Evolutionary conservation across 1,284 basidiomycete genomes (phyloP), one percentile per base, ranked within the genome.

Genomic region (Rhodofomes roseus): DNA sequence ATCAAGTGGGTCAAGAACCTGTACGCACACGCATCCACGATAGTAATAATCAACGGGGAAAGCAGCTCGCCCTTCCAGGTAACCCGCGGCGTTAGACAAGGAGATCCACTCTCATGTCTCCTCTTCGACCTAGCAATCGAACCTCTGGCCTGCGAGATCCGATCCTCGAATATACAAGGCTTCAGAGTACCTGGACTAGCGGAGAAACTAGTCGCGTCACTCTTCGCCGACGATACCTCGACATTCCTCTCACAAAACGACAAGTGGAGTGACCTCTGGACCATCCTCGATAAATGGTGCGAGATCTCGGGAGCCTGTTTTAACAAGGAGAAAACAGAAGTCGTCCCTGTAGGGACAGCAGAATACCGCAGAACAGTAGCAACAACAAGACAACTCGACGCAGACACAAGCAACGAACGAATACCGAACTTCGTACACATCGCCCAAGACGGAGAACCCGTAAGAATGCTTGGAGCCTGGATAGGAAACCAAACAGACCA

Each of bases 61-160:
- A 43, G 58, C 4, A 70, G 70, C 55, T 29, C 2, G 16, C 52
- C 59, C 0, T 73, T 63, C 54, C 43, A 23, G 18, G 58, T 74
- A 0, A 62, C 51, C 0, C 34, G 71, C 41, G 73, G 73, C 0
- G 71, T 74, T 0, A 46, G 74, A 0, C 73, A 76, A 59, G 73
- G 73, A 0, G 73, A 75, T 63, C 73, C 73, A 0, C 59, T 65
- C 7, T 79, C 76, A 0, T 79, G 39, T 14, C 39, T 40, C 12
- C 12, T 40, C 39, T 40, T 40, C 39, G 39, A 40, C 11, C 31
- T 34, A 4, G 31, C 31, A 4, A 34, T 34, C 31, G 31, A 34
- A 11, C 31, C 31, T 5, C 65, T 76, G 11, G 70, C 73, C 9
- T 54, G 39, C n/a, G 61, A 60, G 39, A 56, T 77, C 0, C 16